Evolutionary conservation across 2,329 filamentous ascomycete genomes (phyloP).

Genomic region (Ophiobolus disseminans): DNA sequence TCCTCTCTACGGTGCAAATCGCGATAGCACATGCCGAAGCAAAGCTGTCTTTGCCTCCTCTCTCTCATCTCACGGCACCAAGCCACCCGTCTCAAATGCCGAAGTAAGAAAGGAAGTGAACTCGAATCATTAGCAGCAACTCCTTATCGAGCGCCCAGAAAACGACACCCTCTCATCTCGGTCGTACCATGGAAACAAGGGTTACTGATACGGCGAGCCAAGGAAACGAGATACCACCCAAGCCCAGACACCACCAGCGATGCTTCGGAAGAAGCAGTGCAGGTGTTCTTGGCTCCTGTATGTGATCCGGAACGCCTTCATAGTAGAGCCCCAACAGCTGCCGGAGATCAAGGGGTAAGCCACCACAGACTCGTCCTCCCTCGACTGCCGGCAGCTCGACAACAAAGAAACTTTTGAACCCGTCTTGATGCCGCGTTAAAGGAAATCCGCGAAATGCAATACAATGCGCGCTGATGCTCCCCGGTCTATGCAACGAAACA

Average conservation of each 20-base stretch:
- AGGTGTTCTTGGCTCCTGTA: slow-evolving; percentile 18
- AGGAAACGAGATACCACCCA: slow-evolving; percentile 14
- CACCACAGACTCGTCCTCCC: slow-evolving; percentile 9
- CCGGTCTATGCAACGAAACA: slow-evolving; percentile 51
- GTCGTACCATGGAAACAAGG: slow-evolving; percentile 19
- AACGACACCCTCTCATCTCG: slow-evolving; percentile 13
- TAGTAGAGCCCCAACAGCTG: slow-evolving; percentile 17
- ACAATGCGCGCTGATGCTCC: slow-evolving; percentile 49
- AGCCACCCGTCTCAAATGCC: slow-evolving; percentile 7
- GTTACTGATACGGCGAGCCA: slow-evolving; percentile 17
- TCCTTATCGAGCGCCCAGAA: slow-evolving; percentile 3
- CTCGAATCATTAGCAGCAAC: slow-evolving; percentile 14
- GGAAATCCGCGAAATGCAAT: slow-evolving; percentile 47
- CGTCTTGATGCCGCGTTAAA: slow-evolving; percentile 31
- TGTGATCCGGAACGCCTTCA: slow-evolving; percentile 37
- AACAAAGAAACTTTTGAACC: slow-evolving; percentile 37
- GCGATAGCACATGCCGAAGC: slow-evolving; percentile 37
- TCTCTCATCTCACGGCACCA: slow-evolving; percentile 8
- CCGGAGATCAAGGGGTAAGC: background rate
- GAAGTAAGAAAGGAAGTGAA: slow-evolving; percentile 14
- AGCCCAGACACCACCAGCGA: slow-evolving; percentile 24
- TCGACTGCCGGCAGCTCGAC: slow-evolving; percentile 21
- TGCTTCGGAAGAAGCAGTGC: slow-evolving; percentile 31
- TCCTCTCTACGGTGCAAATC: slow-evolving; percentile 22
- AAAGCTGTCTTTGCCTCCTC: slow-evolving; percentile 18